phyloP scores from a whole-genome alignment of 2,329 filamentous ascomycete species.

The Cladophialophora psammophila region DNA sequence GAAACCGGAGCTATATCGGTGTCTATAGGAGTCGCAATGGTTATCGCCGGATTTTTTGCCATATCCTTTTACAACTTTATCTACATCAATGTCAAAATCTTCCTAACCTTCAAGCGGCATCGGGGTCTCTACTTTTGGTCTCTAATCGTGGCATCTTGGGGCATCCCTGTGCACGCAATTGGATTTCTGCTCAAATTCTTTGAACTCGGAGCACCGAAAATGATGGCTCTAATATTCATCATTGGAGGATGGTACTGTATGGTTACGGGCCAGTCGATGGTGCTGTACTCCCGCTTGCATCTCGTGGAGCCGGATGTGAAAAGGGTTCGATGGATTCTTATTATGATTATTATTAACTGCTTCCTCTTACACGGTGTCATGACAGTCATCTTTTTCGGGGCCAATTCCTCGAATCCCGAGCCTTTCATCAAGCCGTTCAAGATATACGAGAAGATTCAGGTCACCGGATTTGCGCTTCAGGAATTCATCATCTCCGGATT shows the following conservation, averaged over 20 bases:
- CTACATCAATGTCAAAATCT: constrained; percentile 36
- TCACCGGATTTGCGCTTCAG: constrained; percentile 63
- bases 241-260: constrained; percentile 55
- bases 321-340: constrained; percentile 49
- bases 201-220: constrained; percentile 42
- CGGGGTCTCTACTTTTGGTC: constrained; percentile 60
- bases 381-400: constrained; percentile 60
- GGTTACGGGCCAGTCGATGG: constrained; percentile 57
- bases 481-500: constrained; percentile 61
- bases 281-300: constrained; percentile 58
- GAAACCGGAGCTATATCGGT: constrained; percentile 4
- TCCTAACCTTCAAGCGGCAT: constrained; percentile 55
- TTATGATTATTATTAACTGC: constrained; percentile 65
- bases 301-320: constrained; percentile 43
- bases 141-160: constrained; percentile 51
- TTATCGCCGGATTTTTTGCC: constrained; percentile 8
- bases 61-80: constrained; percentile 42
- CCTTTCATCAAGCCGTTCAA: constrained; percentile 47
- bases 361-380: constrained; percentile 62
- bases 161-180: constrained; percentile 53
- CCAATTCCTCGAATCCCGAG: constrained; percentile 41
- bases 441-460: constrained; percentile 61
- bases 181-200: constrained; percentile 58
- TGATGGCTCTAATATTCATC: constrained; percentile 51
- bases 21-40: neutral